phyloP scores from a whole-genome alignment of 805 yeast genomes.

The Wickerhamiella bombiphila region DNA sequence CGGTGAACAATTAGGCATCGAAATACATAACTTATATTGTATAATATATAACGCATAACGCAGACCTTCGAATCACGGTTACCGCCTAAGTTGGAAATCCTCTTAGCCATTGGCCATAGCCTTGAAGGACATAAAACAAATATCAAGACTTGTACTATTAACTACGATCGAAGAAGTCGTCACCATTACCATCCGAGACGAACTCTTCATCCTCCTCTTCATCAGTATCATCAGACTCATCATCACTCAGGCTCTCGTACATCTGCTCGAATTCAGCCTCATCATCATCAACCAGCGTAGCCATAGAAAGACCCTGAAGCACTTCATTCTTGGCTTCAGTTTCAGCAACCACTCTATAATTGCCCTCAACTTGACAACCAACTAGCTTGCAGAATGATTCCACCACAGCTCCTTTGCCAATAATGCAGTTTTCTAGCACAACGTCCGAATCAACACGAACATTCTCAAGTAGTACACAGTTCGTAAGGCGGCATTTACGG shows the following conservation, averaged over 20 bases:
- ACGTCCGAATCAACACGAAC: conserved; percentile 64
- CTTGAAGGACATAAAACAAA: too few species aligned
- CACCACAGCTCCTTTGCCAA: conserved; percentile 57
- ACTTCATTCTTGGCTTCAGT: conserved; percentile 28
- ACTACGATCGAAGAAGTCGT: conserved; percentile 44
- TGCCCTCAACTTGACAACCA: conserved; percentile 76
- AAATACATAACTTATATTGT: too few species aligned
- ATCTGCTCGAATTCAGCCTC: conserved; percentile 17
- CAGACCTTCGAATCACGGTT: too few species aligned
- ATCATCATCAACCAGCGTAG: conserved; percentile 22
- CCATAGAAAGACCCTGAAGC: conserved; percentile 20
- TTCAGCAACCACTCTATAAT: conserved; percentile 40
- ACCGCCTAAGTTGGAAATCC: too few species aligned
- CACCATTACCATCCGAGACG: conserved; percentile 31
- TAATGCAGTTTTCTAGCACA: conserved; percentile 64
- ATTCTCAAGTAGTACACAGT: conserved; percentile 62
- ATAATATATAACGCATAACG: too few species aligned
- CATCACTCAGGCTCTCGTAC: conserved; percentile 27
- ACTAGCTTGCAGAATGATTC: conserved; percentile 51
- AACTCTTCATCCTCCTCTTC: conserved; percentile 29
- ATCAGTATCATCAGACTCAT: conserved; percentile 17
- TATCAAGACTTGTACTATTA: conserved; percentile 2
- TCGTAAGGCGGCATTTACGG: conserved; percentile 72
- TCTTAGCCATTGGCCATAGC: too few species aligned
- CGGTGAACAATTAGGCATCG: too few species aligned